Base-by-base conservation (phyloP, 345 rosid species). In the Euphorbia pulcherrima region DNA sequence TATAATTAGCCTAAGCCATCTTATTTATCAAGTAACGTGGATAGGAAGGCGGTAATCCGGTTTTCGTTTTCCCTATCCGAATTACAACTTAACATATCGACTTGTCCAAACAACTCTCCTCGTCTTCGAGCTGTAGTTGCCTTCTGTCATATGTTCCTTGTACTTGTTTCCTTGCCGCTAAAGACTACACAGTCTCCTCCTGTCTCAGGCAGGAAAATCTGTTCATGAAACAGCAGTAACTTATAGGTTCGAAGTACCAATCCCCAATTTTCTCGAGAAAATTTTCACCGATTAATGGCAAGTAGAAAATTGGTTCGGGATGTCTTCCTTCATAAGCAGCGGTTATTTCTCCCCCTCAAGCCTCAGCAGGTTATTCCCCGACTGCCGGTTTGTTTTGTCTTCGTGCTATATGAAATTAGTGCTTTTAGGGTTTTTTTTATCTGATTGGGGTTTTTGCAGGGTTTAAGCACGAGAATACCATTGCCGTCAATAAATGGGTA, bases 281-380 rank as follows among this genome's bases (percentile, higher is more conserved):
- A 39, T 54, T 27, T 40, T 24, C 29, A 18, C 47, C 27, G 23
- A 20, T 37, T 67, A 70, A 92, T 92, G 98, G 96, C 96, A 61
- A 76, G 85, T 79, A 82, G 90, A 58, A 88, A 88, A 87, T 72
- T 93, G 73, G 79, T 86, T 64, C 89, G 92, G 46, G 94, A 90
- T 75, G 73, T 86, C 60, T 47, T 89, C 35, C 77, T 87, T 13
- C 74, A 80, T 47, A 83, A 83, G 71, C 85, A 77, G 70, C 78
- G 83, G n/a, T 67, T 86, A 57, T 77, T 73, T 51, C 77, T 21
- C 44, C 87, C 60, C 41, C 27, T 81, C 33, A 60, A 68, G 21
- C 69, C 80, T 63, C 81, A 65, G 57, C 85, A 83, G 90, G 93
- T 77, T 63, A 10, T 88, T 12, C 67, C 48, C 62, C 1, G 4